A percentile compares a stretch with the other conserved stretches of the same genome.
These are phyloP conservation scores for Nakataea oryzae DNA, from an alignment of 2,329 filamentous ascomycete species.

Conservation along the genomic window DNA sequence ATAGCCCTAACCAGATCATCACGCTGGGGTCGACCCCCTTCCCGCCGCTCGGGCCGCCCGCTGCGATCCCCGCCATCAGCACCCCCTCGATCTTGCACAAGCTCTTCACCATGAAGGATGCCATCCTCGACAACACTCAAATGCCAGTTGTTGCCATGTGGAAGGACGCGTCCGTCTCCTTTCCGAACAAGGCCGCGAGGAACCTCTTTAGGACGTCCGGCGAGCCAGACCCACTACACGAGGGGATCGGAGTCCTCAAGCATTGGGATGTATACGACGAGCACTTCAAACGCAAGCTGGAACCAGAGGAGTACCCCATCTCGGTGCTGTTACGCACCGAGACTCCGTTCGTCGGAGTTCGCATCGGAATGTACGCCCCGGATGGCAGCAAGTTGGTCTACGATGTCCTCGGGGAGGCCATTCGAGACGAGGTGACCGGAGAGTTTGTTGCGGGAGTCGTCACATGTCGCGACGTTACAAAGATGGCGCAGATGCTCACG, in stretches of 20 bases:
- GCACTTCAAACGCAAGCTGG: constrained; percentile 50
- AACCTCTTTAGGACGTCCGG: constrained; percentile 34
- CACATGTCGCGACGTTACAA: constrained; percentile 62
- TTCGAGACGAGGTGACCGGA: constrained; percentile 55
- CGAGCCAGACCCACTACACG: constrained; percentile 26
- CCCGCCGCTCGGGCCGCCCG: constrained; percentile 56
- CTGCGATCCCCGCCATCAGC: constrained; percentile 32
- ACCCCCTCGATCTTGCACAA: constrained; percentile 62
- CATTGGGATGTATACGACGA: constrained; percentile 54
- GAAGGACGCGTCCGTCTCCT: constrained; percentile 65
- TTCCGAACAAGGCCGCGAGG: constrained; percentile 59
- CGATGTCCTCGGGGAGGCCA: constrained; percentile 57
- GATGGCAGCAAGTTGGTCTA: constrained; percentile 43
- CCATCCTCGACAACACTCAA: constrained; percentile 62
- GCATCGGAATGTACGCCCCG: constrained; percentile 52
- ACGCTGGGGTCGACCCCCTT: constrained; percentile 49
- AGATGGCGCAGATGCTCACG: constrained; percentile 57
- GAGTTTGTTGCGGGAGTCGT: constrained; percentile 67
- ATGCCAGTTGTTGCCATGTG: constrained; percentile 72
- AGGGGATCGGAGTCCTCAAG: constrained; percentile 45
- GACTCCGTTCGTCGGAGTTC: constrained; percentile 44
- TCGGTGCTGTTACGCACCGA: constrained; percentile 51
- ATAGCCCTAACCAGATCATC: constrained; percentile 36
- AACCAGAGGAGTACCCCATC: constrained; percentile 55
- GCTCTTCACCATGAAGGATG: constrained; percentile 65